Base-by-base conservation (phyloP, 2,329 filamentous ascomycete genomes). In the Knoxdaviesia capensis region DNA sequence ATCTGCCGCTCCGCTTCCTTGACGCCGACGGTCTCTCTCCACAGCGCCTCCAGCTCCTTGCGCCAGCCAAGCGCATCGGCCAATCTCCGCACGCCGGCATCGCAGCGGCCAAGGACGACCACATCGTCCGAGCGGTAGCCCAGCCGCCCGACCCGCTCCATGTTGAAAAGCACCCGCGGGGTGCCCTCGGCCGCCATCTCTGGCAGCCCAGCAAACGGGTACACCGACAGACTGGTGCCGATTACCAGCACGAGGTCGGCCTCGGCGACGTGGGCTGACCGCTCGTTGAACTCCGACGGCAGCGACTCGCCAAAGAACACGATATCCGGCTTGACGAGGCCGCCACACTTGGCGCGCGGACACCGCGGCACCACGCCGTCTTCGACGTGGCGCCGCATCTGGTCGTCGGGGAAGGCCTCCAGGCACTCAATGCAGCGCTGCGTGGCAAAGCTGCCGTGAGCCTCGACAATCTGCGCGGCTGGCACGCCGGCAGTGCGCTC, bases 401-500 rank as follows among this genome's bases (percentile, higher is more conserved):
- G 58, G 3, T 80, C 73, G 34, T 79, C 77, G 0, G 84, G 80
- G 53, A 77, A 96, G 1, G 68, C 58, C 0, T 60, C 62, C 54
- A 77, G 76, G 65, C 90, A 98, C 29, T 94, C 85, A 51, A 96
- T 87, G 57, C 90, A 98, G 49, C 79, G 72, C 60, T 96, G 88
- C 1, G 72, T 74, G 28, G 88, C 88, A 56, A 96, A 98, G 56
- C 85, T 94, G 38, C 90, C 90, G 57, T 98, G 90, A 0, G 90
- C 90, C 59, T 96, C 88, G 32, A 98, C 69, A 40, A 98, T 87
- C 57, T 72, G 77, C 2, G 88, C 76, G 0, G 64, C 68, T 0
- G 86, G 82, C 1, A 98, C 77, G 30, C 90, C 90, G 8, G 88
- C 90, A 49, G 74, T 69, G 28, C 87, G 74, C 60, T 98, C 90